Evolutionary conservation across 805 yeast genomes (phyloP), one percentile per base, ranked within the genome.

Genomic region (Wickerhamiella domercqiae): DNA sequence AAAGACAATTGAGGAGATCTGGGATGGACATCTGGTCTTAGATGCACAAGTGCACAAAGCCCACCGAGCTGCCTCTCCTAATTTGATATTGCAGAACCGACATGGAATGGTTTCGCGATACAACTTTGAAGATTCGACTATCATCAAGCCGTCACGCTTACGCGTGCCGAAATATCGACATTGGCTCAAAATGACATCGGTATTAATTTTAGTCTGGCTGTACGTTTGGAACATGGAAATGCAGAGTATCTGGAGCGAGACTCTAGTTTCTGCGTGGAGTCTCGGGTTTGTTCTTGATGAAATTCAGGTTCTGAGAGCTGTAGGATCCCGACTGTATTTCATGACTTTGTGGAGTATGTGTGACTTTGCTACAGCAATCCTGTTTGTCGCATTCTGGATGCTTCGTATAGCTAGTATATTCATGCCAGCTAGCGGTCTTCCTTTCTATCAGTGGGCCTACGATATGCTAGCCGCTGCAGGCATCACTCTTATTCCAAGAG

Each of bases 291-390:
- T 66, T 32, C 48, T 67, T 29, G 75, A 70, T 41, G 67, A 67
- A 41, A 35, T 66, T 14, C 52, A 61, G 34, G 68, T 64, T 37
- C 47, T 68, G 26, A 48, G 52, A 14, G 63, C 61, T 34, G 68
- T 70, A 6, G 71, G 72, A 38, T 59, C 55, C 42, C 56, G 56
- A 26, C 64, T 68, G 16, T 60, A 68, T 41, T 64, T 61, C 36
- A 58, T 66, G 46, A 63, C 71, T 15, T 52, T 71, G n/a, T 71
- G 76, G 76, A 68, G 67, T 30, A 56, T 66, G 41, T 54, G 68
- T 39, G 76, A 70, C 44, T 54, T 66, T 29, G 47, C 59, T 19
- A 59, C 70, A 6, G 51, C 64, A 25, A 34, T 57, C 2, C 50
- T 69, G 14, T 57, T 71, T 7, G 57, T 64, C 31, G 35, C 41